Percentiles rank a stretch among this genome's conserved stretches.
Conservation (phyloP, 495 filamentous ascomycete genomes). For the Jackrogersella minutella region DNA sequence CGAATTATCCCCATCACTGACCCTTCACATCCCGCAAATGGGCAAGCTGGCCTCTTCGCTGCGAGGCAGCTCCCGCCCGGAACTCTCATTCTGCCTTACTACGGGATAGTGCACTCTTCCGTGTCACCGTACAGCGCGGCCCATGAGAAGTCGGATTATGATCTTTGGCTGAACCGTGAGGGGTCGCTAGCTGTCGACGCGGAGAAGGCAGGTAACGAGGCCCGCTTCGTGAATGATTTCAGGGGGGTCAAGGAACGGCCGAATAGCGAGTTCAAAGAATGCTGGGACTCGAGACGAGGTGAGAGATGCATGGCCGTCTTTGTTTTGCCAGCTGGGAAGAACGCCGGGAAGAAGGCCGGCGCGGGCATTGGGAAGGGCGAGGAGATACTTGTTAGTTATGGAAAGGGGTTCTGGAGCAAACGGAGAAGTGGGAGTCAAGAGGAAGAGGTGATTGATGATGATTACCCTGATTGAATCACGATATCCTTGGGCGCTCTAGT, state of each 20-base stretch:
- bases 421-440: constrained; percentile 43
- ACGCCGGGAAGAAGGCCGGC: constrained; percentile 52
- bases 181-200: constrained; percentile 70
- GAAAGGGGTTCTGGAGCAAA: constrained; percentile 70
- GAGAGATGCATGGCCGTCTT: constrained; percentile 68
- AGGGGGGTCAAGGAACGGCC: constrained; percentile 64
- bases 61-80: constrained; percentile 62
- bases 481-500: not conserved
- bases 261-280: constrained; percentile 69
- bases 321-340: constrained; percentile 66
- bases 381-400: constrained; percentile 72
- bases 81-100: constrained; percentile 69
- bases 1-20: constrained; percentile 63
- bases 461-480: not conserved
- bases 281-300: constrained; percentile 55
- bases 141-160: constrained; percentile 67
- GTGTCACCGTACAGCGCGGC: constrained; percentile 34
- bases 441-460: too few relatives aligned
- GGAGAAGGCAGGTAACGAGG: constrained; percentile 68
- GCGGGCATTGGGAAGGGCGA: constrained; percentile 63
- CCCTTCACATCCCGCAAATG: constrained; percentile 66
- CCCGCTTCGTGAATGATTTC: constrained; percentile 78
- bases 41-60: constrained; percentile 73
- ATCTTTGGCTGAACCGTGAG: constrained; percentile 68
- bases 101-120: constrained; percentile 66